phyloP scores from a whole-genome alignment of 1,139 yeast species.

The Kazachstania sp. region DNA sequence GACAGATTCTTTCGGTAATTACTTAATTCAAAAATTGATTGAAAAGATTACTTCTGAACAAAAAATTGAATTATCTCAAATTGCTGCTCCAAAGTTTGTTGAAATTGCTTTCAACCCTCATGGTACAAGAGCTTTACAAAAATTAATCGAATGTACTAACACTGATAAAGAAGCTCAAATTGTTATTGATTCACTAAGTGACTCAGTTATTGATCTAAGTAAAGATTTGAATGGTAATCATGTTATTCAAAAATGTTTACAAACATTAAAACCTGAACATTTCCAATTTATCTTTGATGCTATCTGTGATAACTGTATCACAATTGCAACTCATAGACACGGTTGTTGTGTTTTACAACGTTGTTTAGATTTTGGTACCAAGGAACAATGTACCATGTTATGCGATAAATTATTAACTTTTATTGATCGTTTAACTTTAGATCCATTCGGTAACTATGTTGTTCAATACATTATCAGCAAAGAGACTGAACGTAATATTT shows the following conservation, averaged over 20 bases:
- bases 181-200: constrained; percentile 53
- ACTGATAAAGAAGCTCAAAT: constrained; percentile 46
- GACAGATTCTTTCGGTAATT: constrained; percentile 97
- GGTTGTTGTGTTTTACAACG: constrained; percentile 97
- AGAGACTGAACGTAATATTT: constrained; percentile 33
- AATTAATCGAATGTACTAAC: constrained; percentile 61
- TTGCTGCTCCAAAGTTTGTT: constrained; percentile 61
- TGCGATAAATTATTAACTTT: constrained; percentile 29
- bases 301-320: constrained; percentile 63
- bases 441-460: constrained; percentile 95
- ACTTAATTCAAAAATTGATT: constrained; percentile 79
- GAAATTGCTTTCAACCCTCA: constrained; percentile 83
- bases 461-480: constrained; percentile 79
- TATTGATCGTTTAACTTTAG: constrained; percentile 54
- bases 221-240: constrained; percentile 94
- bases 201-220: constrained; percentile 71
- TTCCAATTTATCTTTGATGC: constrained; percentile 87
- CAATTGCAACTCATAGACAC: constrained; percentile 90
- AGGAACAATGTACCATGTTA: constrained; percentile 38
- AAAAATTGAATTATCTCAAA: constrained; percentile 59
- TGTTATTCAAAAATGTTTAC: constrained; percentile 86
- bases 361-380: constrained; percentile 80
- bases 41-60: constrained; percentile 67
- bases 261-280: constrained; percentile 56
- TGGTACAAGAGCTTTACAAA: constrained; percentile 93